Base-by-base conservation (phyloP, 371 early-diverging fungal genomes). In the Haplosporangium sp. region DNA sequence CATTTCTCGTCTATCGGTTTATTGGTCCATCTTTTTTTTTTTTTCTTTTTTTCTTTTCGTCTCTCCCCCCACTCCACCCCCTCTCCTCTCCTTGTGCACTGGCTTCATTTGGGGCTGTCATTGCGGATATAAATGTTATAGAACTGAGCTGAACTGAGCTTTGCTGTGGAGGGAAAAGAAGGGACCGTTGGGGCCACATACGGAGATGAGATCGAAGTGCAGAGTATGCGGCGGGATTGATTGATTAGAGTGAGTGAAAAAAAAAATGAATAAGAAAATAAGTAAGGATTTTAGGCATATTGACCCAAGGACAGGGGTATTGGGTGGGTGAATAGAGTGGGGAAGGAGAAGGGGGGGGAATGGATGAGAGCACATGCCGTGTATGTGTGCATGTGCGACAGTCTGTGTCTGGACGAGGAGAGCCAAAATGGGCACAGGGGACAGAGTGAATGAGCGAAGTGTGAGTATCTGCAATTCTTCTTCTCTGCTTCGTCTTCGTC, bases 11-110 rank as follows among this genome's bases (percentile, higher is more conserved):
- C 7, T 11, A 51, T 9, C 52, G 9, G 20, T 51, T 18, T 51
- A 50, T 50, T 50, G 42, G 40, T 42, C 57, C 38, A 36, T 38
- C 23, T 59, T 43, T 7, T 45, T 59, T 46, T 12, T 59, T 1
- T 59, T 46, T 47, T 45, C 10, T 45, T 1, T 16, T 10, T 4
- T 45, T 45, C 13, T 4, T n/a, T n/a, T n/a, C n/a, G n/a, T n/a
- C n/a, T n/a, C n/a, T n/a, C n/a, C n/a, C n/a, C n/a, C n/a, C n/a
- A n/a, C n/a, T n/a, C n/a, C n/a, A n/a, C n/a, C n/a, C n/a, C n/a
- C n/a, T n/a, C n/a, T n/a, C n/a, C n/a, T n/a, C n/a, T n/a, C n/a
- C n/a, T n/a, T n/a, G n/a, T n/a, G n/a, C n/a, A n/a, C n/a, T n/a
- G n/a, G 4, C 13, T 45, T 45, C 45, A 45, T 45, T 13, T 45